Conservation (phyloP, 129 eudicot species). For the Tagetes erecta region DNA sequence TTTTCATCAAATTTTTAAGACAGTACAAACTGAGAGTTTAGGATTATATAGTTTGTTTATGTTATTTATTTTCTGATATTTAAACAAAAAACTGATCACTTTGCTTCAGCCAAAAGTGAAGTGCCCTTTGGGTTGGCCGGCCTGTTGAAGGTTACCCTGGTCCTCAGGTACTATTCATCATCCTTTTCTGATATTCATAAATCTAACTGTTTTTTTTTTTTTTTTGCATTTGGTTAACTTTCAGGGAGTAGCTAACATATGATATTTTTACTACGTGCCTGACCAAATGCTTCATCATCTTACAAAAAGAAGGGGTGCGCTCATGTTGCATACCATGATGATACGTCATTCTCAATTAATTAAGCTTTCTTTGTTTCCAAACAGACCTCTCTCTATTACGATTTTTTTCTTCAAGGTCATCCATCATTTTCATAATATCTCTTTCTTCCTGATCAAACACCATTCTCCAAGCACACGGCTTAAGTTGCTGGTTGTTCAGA, state of each 20-base stretch:
- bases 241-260: conserved; percentile 87
- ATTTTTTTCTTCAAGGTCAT: background rate
- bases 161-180: conserved; percentile 72
- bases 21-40: conserved; percentile 3
- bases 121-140: conserved; percentile 99
- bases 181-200: background rate
- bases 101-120: conserved; percentile 76
- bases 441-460: background rate
- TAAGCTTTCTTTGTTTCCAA: background rate
- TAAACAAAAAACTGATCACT: conserved; percentile 39
- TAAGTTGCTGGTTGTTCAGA: background rate
- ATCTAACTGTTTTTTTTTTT: too few species aligned
- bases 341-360: background rate
- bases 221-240: conserved; percentile 20
- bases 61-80: background rate
- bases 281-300: background rate
- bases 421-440: background rate
- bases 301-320: background rate
- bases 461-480: background rate
- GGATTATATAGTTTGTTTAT: background rate
- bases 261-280: conserved; percentile 45
- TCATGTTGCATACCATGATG: background rate
- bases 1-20: background rate
- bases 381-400: background rate
- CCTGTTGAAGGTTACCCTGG: conserved; percentile 99